A percentile compares a stretch with the other conserved stretches of the same genome.
Conservation (phyloP, 2,329 filamentous ascomycete genomes). For the Ophiostoma ulmi region DNA sequence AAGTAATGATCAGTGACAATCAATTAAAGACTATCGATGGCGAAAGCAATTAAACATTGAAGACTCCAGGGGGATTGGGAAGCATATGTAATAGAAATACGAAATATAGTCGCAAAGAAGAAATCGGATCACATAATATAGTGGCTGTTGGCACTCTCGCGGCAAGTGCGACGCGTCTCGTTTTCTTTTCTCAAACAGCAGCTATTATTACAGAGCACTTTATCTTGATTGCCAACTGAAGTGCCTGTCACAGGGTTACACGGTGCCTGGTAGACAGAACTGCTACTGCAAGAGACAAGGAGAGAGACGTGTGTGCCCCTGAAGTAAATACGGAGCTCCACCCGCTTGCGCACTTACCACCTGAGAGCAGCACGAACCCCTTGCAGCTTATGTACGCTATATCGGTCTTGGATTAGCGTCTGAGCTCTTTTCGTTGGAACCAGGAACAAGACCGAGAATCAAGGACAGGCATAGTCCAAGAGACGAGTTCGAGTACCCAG, state of each 20-base stretch:
- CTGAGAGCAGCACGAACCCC: constrained; percentile 12
- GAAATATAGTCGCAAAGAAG: background rate
- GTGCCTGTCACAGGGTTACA: constrained; percentile 5
- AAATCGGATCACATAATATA: background rate
- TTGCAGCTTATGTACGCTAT: background rate
- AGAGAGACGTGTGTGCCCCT: background rate
- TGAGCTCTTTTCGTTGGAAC: constrained; percentile 7
- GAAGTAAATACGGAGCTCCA: constrained; percentile 12
- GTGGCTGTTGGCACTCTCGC: background rate
- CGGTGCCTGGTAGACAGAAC: constrained; percentile 8
- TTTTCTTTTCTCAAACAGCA: background rate
- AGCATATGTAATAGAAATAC: background rate
- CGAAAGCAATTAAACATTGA: background rate
- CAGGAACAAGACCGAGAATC: background rate
- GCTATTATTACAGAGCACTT: background rate
- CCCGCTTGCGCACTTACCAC: constrained; percentile 3
- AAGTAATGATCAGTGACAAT: background rate
- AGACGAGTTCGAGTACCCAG: background rate
- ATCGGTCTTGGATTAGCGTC: background rate
- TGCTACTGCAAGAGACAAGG: background rate
- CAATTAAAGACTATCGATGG: background rate
- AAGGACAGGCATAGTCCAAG: background rate
- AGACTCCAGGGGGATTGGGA: background rate
- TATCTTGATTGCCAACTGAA: background rate
- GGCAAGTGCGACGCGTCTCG: constrained; percentile 11